Base-by-base conservation (phyloP, 2,329 filamentous ascomycete genomes). In the Colletotrichum coccodes region DNA sequence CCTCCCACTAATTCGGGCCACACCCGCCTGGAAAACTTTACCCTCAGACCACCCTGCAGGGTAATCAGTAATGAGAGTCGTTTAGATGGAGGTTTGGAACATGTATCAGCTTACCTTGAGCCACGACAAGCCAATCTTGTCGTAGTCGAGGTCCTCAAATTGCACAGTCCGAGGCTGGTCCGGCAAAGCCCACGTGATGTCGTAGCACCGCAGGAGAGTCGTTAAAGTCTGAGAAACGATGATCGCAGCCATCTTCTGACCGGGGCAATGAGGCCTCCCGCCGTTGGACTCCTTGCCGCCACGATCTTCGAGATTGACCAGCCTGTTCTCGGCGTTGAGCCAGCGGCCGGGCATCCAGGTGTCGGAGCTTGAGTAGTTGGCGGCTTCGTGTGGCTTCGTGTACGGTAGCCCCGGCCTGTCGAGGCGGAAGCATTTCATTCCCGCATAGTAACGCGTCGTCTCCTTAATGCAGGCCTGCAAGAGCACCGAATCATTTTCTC, bases 391-490 rank as follows among this genome's bases (percentile, higher is more conserved):
- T 42, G 68, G 69, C 16, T 70, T 70, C 21, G 70, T 42, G 40
- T 70, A 71, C 1, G 70, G 69, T 26, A 54, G 58, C 38, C 70
- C 70, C 40, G 66, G 16, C 68, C 68, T 28, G 71, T 50, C 34
- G 69, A 53, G n/a, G 4, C 66, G 53, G 6, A 68, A 34, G 16
- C 59, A 56, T 34, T 65, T 60, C 32, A 67, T 65, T 4, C 64
- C 70, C 16, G 64, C 57, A 42, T 72, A 73, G 57, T 69, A 65
- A 3, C 72, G 68, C 8, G 44, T 56, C 2, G 72, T 73, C 59
- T 74, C 72, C 44, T 67, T 72, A 40, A 74, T 71, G 36, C 70
- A 70, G 16, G 71, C 72, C 36, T 69, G 70, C 9, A 74, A 36
- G 4, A 73, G 68, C 1, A 57, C 40, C 4, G 66, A 68, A 12